A percentile compares a stretch with the other conserved stretches of the same genome.
phyloP scores from a whole-genome alignment of 148 eudicot species.

The Diospyros kaki region DNA sequence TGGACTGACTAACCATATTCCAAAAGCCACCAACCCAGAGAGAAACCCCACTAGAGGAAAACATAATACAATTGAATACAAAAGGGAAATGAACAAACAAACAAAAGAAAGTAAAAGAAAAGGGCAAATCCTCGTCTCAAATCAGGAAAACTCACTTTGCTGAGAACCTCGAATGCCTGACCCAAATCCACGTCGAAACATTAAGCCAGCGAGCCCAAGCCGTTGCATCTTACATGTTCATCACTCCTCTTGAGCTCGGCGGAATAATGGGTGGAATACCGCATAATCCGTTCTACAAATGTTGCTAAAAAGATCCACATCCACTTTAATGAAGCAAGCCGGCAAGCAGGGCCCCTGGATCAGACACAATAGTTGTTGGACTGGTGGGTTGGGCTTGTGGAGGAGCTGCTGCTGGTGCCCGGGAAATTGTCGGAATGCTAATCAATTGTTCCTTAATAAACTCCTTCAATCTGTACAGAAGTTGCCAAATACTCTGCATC shows the following conservation, averaged over 20 bases:
- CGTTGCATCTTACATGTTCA: slow-evolving; percentile 26
- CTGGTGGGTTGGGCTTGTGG: slow-evolving; percentile 36
- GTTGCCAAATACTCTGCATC: not conserved
- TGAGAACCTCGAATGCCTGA: slow-evolving; percentile 17
- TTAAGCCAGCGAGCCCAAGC: slow-evolving; percentile 32
- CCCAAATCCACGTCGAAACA: slow-evolving; percentile 16
- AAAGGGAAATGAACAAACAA: not conserved
- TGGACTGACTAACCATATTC: slow-evolving; percentile 29
- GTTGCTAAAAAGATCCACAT: slow-evolving; percentile 8
- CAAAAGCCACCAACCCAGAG: slow-evolving; percentile 31
- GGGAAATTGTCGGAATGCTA: slow-evolving; percentile 52
- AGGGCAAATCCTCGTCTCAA: slow-evolving; percentile 7
- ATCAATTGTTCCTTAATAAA: slow-evolving; percentile 82
- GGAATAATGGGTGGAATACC: slow-evolving; percentile 22
- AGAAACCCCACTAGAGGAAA: slow-evolving; percentile 19
- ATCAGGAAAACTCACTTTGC: slow-evolving; percentile 13
- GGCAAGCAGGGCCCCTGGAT: slow-evolving; percentile 93
- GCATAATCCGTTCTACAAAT: slow-evolving; percentile 39
- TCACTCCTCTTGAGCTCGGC: slow-evolving; percentile 7
- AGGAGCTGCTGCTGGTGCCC: slow-evolving; percentile 8
- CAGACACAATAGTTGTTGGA: slow-evolving; percentile 43
- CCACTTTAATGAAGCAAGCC: slow-evolving; percentile 57
- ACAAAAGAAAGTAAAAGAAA: not conserved
- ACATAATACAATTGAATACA: slow-evolving; percentile 2
- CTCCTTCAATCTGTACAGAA: slow-evolving; percentile 69